Evolutionary conservation across 2,329 filamentous ascomycete species (phyloP), one percentile per base, ranked within the genome.

Genomic region (Fusarium lyarnte): DNA sequence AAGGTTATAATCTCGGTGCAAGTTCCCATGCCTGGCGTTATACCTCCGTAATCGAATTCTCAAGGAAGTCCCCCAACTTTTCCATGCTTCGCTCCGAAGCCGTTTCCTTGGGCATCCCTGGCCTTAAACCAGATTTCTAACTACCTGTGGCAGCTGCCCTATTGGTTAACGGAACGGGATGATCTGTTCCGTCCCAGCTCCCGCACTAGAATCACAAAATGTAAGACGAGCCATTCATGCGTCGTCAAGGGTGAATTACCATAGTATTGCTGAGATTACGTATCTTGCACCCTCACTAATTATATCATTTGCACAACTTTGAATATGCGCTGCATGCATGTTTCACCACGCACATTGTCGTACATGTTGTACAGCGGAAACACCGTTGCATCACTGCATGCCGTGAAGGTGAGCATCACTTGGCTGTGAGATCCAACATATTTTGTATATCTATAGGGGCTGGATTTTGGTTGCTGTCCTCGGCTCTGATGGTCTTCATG

Each of bases 301-400:
- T 17, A 29, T 46, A 61, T 71, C 59, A 63, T 64, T 73, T 65
- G 62, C 57, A 55, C 41, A 52, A 33, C 35, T 36, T 55, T 35
- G 49, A 64, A 33, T 51, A n/a, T 72, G 51, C 54, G 59, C 59
- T 57, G 53, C 62, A 77, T 77, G 73, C 66, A 73, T 73, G 69
- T 77, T 73, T 70, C 61, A 72, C 71, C 53, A 35, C 47, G 46
- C 68, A 66, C 33, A 68, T 60, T 46, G 58, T 35, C 42, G 42
- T 52, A 39, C 49, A 39, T 63, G 38, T 45, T 59, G 35, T 58
- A 58, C 47, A 59, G 33, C 58, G 57, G 53, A 74, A 57, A 58
- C 63, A 76, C 66, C 57, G n/a, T 23, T 23, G 29, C 59, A 51
- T 53, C 27, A 39, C 41, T 59, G 54, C 25, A 43, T 52, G 17